Percentiles rank a stretch among this genome's conserved stretches.
phyloP scores from a whole-genome alignment of 2,329 filamentous ascomycete species.

The Graphium sp. region DNA sequence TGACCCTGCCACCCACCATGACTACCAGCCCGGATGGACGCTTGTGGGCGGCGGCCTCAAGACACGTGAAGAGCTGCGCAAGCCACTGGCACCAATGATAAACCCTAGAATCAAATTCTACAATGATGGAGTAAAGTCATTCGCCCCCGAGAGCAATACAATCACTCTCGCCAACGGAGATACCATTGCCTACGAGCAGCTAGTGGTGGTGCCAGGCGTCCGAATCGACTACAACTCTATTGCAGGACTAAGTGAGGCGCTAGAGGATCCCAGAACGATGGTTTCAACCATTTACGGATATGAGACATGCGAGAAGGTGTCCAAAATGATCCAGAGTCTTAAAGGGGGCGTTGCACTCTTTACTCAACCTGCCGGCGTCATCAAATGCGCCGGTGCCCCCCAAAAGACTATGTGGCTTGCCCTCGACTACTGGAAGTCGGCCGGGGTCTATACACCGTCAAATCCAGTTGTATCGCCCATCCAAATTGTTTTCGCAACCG shows the following conservation, averaged over 20 bases:
- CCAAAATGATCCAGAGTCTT: slow-evolving; percentile 26
- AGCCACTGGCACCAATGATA: slow-evolving; percentile 30
- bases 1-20: slow-evolving; percentile 44
- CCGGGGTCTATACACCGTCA: slow-evolving; percentile 27
- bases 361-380: slow-evolving; percentile 37
- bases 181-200: slow-evolving; percentile 42
- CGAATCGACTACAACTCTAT: slow-evolving; percentile 30
- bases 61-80: slow-evolving; percentile 38
- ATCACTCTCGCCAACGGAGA: slow-evolving; percentile 38
- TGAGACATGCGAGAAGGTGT: slow-evolving; percentile 35
- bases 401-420: slow-evolving; percentile 49
- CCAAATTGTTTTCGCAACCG: slow-evolving; percentile 37
- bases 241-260: slow-evolving; percentile 38
- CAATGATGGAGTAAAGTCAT: slow-evolving; percentile 26
- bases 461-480: slow-evolving; percentile 22
- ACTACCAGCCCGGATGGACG: slow-evolving; percentile 57
- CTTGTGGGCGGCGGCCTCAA: slow-evolving; percentile 51
- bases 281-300: slow-evolving; percentile 43
- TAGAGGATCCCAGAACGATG: slow-evolving; percentile 24
- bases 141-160: slow-evolving; percentile 37
- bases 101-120: slow-evolving; percentile 47
- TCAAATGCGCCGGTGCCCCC: slow-evolving; percentile 45
- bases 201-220: slow-evolving; percentile 45
- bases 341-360: slow-evolving; percentile 36
- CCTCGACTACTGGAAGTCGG: slow-evolving; percentile 37